Base-by-base conservation (phyloP, 768 basidiomycete species). In the Pleurotus sapidus region DNA sequence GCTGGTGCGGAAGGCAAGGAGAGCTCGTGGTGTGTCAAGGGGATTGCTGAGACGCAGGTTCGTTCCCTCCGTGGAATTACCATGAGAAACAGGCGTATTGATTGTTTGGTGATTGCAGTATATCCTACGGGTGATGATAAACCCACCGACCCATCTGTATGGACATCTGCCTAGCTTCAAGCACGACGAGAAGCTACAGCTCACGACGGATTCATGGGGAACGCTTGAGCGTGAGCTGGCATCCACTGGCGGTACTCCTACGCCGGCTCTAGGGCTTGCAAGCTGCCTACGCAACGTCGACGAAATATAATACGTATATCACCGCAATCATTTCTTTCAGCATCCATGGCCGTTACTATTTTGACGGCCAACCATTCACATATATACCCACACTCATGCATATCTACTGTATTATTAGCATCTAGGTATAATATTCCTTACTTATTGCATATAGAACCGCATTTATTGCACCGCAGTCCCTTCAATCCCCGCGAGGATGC, bases 141-240 rank as follows among this genome's bases (percentile, higher is more conserved):
- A 62, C 3, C 70, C 74, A 15, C 72, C 75, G 3, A 59, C 61
- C 39, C 61, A 65, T 47, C 43, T 72, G 17, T 55, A 64, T 2
- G 61, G 61, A 3, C 67, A 73, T 55, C 61, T 78, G 17, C 77
- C 77, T 3, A 63, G 63, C 18, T 77, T 72, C 60, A 60, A 61
- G 14, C 70, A 74, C 57, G 74, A 76, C 15, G 71, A 73, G 50
- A 59, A 66, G 7, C 46, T 80, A 11, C 61, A 70, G 34, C 47
- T 80, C 7, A 73, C 70, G 23, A 77, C 74, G 4, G 77, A 78
- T 60, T 65, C 67, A 20, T 77, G 72, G 66, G 77, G 73, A 14
- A 66, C 71, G 24, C 63, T 68, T 23, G 72, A 74, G 43, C 68
- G 68, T 45, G 78, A 77, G 58, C 56, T 76, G 18, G 64, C 68